Evolutionary conservation across 768 basidiomycete species (phyloP).

Genomic region (Sporobolomyces phaffii): DNA sequence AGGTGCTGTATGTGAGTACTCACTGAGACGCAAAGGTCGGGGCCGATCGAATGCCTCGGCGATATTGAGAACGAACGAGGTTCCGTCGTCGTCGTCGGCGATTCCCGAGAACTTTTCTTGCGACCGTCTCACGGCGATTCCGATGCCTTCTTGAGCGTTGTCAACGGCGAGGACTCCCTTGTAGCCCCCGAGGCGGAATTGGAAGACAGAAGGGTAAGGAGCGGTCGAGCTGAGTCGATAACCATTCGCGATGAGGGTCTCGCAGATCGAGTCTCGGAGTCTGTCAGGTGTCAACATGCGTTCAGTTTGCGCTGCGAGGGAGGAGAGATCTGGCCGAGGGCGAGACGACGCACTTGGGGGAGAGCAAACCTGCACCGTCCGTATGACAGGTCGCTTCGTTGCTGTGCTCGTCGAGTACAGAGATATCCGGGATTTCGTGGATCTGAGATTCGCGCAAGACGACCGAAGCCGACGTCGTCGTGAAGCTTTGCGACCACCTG

Average conservation of each 20-base stretch:
- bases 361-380: conserved; percentile 16
- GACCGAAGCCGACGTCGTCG: not conserved
- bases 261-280: conserved; percentile 21
- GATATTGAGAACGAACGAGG: conserved; percentile 8
- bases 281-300: not conserved
- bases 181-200: conserved; percentile 20
- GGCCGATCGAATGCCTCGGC: conserved; percentile 19
- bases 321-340: not conserved
- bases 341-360: not conserved
- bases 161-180: conserved; percentile 27
- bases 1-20: too few species aligned
- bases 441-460: conserved; percentile 1
- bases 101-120: conserved; percentile 12
- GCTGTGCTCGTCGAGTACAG: not conserved
- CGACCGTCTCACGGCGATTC: not conserved
- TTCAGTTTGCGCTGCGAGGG: not conserved
- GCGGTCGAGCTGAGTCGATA: not conserved
- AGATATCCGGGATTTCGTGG: not conserved
- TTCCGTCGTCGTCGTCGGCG: not conserved
- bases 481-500: conserved; percentile 18
- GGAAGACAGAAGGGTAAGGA: conserved; percentile 6
- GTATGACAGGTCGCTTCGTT: not conserved
- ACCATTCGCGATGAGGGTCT: not conserved
- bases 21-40: not conserved
- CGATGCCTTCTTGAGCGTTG: not conserved